Percentiles rank a stretch among this genome's conserved stretches.
phyloP scores from a whole-genome alignment of 1,139 yeast genomes.

The Pichia terricola region DNA sequence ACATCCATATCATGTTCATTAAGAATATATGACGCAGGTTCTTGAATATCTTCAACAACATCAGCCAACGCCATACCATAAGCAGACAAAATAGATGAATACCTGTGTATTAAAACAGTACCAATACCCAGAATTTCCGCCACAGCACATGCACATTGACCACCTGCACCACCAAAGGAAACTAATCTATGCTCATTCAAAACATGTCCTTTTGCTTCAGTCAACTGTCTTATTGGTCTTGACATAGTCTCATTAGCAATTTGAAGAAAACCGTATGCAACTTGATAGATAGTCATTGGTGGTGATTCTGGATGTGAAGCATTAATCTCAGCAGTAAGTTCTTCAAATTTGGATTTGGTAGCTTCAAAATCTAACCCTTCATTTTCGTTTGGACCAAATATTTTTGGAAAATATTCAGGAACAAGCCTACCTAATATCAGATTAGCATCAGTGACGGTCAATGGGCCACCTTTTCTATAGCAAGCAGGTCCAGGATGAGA shows the following conservation, averaged over 20 bases:
- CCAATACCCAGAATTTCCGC: constrained; percentile 39
- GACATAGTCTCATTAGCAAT: constrained; percentile 50
- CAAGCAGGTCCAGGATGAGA: constrained; percentile 60
- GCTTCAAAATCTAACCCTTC: constrained; percentile 37
- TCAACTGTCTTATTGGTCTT: constrained; percentile 44
- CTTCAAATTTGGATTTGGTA: constrained; percentile 30
- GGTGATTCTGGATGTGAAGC: constrained; percentile 20
- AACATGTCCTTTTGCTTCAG: constrained; percentile 44
- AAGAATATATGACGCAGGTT: constrained; percentile 38
- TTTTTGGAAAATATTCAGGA: constrained; percentile 47
- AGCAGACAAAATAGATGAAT: constrained; percentile 46
- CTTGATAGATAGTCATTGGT: constrained; percentile 34
- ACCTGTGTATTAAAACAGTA: constrained; percentile 39
- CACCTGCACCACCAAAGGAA: constrained; percentile 51
- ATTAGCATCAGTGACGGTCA: constrained; percentile 53
- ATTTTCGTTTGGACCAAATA: constrained; percentile 48
- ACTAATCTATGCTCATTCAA: constrained; percentile 38
- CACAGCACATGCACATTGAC: constrained; percentile 44
- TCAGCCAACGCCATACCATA: constrained; percentile 47
- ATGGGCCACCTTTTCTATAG: constrained; percentile 48
- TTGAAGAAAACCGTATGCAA: constrained; percentile 42
- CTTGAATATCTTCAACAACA: constrained; percentile 55
- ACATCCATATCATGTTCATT: constrained; percentile 23
- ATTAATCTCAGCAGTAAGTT: constrained; percentile 36
- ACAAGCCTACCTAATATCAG: constrained; percentile 40